Evolutionary conservation across 352 stramenopile genomes (phyloP), one percentile per base, ranked within the genome.

Genomic region (Pythium myriotylum): DNA sequence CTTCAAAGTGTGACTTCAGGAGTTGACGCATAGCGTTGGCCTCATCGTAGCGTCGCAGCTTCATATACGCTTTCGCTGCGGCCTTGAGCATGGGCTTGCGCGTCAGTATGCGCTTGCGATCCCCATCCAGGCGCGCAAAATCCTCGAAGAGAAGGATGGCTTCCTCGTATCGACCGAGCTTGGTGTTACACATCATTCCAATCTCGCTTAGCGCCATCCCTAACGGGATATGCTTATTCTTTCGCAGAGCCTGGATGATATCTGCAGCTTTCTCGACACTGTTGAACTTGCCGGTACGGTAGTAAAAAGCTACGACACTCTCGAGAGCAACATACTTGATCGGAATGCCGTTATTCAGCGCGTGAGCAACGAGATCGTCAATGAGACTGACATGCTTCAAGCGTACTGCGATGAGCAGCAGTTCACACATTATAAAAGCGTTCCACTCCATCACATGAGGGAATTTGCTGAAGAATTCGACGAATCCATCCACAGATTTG

Each of bases 311-410:
- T 16, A 89, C 65, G n/a, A 89, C 74, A 23, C 73, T 74, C 62
- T 92, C 84, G 13, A 92, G 70, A 20, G 84, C 84, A 16, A 78
- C 79, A 52, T 92, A 92, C 59, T 91, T 92, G 61, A 92, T 84
- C 4, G 79, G 68, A 58, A 89, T 89, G 42, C 69, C 68, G 41
- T 71, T 79, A 56, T 88, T 70, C 54, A 92, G 60, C 14, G 84
- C 79, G 47, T 86, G 76, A 3, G 75, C 75, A 40, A 90, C 73
- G 2, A 91, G 56, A 22, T 85, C 67, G 33, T 91, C 79, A 0
- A 92, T 79, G 23, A 92, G 48, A 45, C 77, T 67, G 32, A 72
- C 67, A 20, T 78, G 72, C 48, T 88, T 68, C 40, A 68, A 64
- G 13, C 72, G 73, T 43, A 90, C 71, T 23, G 74, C 69, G 54